phyloP scores from a whole-genome alignment of 495 filamentous ascomycete genomes.

The Aspergillus diversus region DNA sequence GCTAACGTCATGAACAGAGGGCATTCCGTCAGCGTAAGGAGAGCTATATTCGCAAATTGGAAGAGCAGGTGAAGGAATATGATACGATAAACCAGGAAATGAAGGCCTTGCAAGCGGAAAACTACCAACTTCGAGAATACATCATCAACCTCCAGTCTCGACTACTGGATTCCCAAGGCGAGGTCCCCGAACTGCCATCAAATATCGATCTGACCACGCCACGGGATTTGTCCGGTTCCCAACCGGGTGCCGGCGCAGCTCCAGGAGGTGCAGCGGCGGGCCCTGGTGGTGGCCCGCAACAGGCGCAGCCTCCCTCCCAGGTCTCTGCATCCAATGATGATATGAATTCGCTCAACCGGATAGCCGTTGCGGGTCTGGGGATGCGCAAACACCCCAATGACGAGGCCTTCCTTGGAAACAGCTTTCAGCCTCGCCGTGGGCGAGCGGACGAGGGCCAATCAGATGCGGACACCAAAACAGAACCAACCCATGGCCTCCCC shows the following conservation, averaged over 20 bases:
- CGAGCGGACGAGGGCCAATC: slow-evolving; percentile 39
- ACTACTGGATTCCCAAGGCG: slow-evolving; percentile 81
- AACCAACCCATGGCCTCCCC: slow-evolving; percentile 39
- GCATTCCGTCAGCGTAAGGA: slow-evolving; percentile 98
- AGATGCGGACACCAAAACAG: slow-evolving; percentile 38
- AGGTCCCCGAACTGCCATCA: slow-evolving; percentile 79
- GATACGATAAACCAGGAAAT: slow-evolving; percentile 68
- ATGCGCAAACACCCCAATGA: slow-evolving; percentile 52
- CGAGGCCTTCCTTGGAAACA: slow-evolving; percentile 37
- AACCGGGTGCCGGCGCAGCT: slow-evolving; percentile 22
- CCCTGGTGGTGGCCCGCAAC: slow-evolving; percentile 25
- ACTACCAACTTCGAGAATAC: slow-evolving; percentile 89
- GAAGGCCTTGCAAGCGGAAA: slow-evolving; percentile 79
- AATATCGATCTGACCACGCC: slow-evolving; percentile 59
- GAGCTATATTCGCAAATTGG: slow-evolving; percentile 94
- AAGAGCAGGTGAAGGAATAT: slow-evolving; percentile 83
- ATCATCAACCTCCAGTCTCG: slow-evolving; percentile 86
- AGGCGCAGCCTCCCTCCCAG: slow-evolving; percentile 31
- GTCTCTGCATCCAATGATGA: slow-evolving; percentile 41
- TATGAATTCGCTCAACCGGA: slow-evolving; percentile 51
- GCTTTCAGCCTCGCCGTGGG: slow-evolving; percentile 39
- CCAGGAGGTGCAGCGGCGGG: slow-evolving; percentile 20
- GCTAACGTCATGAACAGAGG: slow-evolving; percentile 56
- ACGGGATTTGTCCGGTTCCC: slow-evolving; percentile 31
- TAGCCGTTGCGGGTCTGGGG: slow-evolving; percentile 49